Conservation (phyloP, 208 protist species). For the Trypanosoma congolense region DNA sequence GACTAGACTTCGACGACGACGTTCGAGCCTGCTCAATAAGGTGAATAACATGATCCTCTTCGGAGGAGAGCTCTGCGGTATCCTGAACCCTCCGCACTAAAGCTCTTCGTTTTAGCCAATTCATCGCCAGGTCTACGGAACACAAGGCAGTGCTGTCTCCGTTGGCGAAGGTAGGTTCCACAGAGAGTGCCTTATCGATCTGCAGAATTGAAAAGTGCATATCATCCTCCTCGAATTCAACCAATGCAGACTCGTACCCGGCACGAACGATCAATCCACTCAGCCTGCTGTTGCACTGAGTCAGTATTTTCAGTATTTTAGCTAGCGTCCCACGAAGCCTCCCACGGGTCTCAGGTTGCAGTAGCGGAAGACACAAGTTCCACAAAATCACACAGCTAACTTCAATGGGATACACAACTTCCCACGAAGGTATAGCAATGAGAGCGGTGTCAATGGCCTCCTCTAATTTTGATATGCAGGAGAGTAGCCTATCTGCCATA, state of each 20-base stretch:
- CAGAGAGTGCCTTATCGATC: slow-evolving; percentile 27
- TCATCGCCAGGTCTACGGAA: slow-evolving; percentile 51
- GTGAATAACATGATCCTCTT: slow-evolving; percentile 40
- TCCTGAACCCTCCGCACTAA: slow-evolving; percentile 30
- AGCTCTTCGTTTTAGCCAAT: slow-evolving; percentile 40
- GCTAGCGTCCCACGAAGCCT: slow-evolving; percentile 32
- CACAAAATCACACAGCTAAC: slow-evolving; percentile 67
- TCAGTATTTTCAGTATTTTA: slow-evolving; percentile 21
- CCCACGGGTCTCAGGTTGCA: slow-evolving; percentile 37
- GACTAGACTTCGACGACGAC: slow-evolving; percentile 27
- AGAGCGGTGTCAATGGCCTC: slow-evolving; percentile 50
- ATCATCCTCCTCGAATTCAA: slow-evolving; percentile 74
- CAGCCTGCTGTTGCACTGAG: slow-evolving; percentile 12
- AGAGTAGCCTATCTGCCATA: slow-evolving; percentile 28
- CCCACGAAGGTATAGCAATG: slow-evolving; percentile 59
- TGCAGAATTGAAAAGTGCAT: slow-evolving; percentile 27
- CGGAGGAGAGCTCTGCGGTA: slow-evolving; percentile 16
- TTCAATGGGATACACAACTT: slow-evolving; percentile 55
- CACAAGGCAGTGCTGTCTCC: slow-evolving; percentile 18
- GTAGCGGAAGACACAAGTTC: slow-evolving; percentile 53
- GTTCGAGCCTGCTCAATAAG: slow-evolving; percentile 50
- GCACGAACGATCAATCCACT: slow-evolving; percentile 36
- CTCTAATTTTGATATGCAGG: slow-evolving; percentile 39
- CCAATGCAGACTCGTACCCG: slow-evolving; percentile 50
- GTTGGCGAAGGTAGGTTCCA: slow-evolving; percentile 18